These are phyloP conservation scores for Quercus wislizeni DNA, from an alignment of 306 rosid genomes.

Conservation along the genomic window DNA sequence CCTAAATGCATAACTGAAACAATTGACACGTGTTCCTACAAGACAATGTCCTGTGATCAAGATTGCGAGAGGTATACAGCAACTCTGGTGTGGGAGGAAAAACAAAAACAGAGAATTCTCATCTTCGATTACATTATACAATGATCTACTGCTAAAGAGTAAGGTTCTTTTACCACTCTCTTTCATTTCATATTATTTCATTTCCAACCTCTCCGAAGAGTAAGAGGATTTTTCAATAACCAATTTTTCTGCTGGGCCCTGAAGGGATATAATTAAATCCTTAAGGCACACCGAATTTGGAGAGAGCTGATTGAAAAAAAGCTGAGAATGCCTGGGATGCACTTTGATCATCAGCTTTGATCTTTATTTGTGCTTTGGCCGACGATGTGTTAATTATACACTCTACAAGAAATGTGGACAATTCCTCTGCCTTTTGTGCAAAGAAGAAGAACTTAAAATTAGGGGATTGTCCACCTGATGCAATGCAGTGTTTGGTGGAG, in stretches of 20 bases:
- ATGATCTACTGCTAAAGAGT: conserved; percentile 9
- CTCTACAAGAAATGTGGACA: conserved; percentile 83
- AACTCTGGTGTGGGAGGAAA: not conserved
- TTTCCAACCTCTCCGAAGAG: not conserved
- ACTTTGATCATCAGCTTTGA: conserved; percentile 87
- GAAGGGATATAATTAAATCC: conserved; percentile 20
- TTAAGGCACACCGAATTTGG: conserved; percentile 69
- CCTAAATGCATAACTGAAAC: not conserved
- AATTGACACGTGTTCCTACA: not conserved
- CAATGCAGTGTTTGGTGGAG: conserved; percentile 47
- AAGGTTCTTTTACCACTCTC: not conserved
- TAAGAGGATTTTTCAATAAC: not conserved
- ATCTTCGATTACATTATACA: conserved; percentile 7
- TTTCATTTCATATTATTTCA: not conserved
- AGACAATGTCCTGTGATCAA: not conserved
- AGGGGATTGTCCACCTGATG: conserved; percentile 93
- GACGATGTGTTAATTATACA: conserved; percentile 83
- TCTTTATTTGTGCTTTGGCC: conserved; percentile 79
- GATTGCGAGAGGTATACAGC: not conserved
- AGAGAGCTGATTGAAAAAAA: conserved; percentile 83
- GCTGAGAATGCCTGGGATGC: conserved; percentile 65
- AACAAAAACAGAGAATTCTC: not conserved
- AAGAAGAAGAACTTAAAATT: conserved; percentile 94
- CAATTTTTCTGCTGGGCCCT: conserved; percentile 6
- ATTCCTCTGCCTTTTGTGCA: conserved; percentile 80